Base-by-base conservation (phyloP, 768 basidiomycete species). In the Hemileccinum impolitum region DNA sequence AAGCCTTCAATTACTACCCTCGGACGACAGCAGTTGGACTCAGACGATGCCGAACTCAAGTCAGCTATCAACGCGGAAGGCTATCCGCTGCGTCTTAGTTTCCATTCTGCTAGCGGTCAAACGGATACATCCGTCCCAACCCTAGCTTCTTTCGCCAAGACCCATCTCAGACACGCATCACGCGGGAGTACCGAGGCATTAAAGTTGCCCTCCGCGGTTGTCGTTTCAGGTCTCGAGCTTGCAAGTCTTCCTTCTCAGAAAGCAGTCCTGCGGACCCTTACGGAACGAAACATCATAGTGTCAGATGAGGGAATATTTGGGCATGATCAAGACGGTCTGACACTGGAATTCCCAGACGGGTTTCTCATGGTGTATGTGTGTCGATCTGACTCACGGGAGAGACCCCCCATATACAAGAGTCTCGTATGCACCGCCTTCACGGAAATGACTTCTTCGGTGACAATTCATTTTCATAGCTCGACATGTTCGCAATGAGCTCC, bases 341-440 rank as follows among this genome's bases (percentile, higher is more conserved):
- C 69, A 25, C 56, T 65, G 10, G 69, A 70, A 34, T 57, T 67
- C 17, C 87, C 90, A 3, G 75, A 82, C 11, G 78, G 75, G 1
- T 93, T 92, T 60, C 72, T 91, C 31, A 66, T 84, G 50, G 75
- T 92, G 1, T 90, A 84, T 57, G 80, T 93, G 11, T 89, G 86
- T 64, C 76, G 80, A 10, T 70, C 75, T 53, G 80, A 87, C 64
- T 66, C 79, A 1, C 71, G 70, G 39, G 86, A 90, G 62, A 71
- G 84, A 48, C 89, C 90, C 1, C 63, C 71, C 0, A 77, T 92
- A 43, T 75, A 85, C 59, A 78, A 79, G 51, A 75, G 71, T 55
- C 66, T 91, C 64, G 89, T 90, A 63, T 54, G 84, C 62, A 19
- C 43, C n/a, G 26, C 17, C 14, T 47, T 40, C 10, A 19, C 19